Conservation (phyloP, 495 filamentous ascomycete species). For the Lophium mytilinum region DNA sequence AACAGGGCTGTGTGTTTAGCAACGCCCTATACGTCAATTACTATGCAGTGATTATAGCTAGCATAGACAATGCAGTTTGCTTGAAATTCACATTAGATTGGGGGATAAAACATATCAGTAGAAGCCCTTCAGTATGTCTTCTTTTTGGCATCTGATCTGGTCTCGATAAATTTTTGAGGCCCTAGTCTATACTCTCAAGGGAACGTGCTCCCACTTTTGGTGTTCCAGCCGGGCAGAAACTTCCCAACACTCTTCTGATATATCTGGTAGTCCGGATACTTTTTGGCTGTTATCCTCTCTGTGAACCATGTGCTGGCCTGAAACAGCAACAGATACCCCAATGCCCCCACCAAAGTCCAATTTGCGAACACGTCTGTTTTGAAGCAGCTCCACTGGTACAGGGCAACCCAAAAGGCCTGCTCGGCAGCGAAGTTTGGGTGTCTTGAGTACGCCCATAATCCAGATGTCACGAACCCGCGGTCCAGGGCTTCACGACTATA, state of each 20-base stretch:
- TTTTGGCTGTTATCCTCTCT: slow-evolving; percentile 65
- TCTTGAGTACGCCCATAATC: slow-evolving; percentile 76
- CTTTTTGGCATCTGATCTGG: no score
- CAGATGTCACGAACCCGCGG: slow-evolving; percentile 79
- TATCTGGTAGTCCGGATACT: slow-evolving; percentile 81
- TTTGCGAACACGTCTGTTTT: slow-evolving; percentile 59
- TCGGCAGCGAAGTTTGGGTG: slow-evolving; percentile 95
- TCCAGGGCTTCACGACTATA: slow-evolving; percentile 64
- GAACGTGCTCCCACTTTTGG: no score
- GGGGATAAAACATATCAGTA: no score
- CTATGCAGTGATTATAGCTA: no score
- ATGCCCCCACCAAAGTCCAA: slow-evolving; percentile 68
- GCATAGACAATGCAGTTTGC: no score
- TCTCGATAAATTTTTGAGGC: no score
- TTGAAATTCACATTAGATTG: no score
- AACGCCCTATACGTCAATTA: no score
- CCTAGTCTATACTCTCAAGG: no score
- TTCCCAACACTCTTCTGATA: slow-evolving; percentile 78
- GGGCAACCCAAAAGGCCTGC: slow-evolving; percentile 77
- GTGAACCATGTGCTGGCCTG: slow-evolving; percentile 83
- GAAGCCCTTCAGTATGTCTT: no score
- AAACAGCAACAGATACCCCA: slow-evolving; percentile 70
- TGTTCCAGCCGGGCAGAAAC: slow-evolving; percentile 53
- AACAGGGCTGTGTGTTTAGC: no score
- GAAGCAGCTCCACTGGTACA: slow-evolving; percentile 83